These are phyloP conservation scores for Euphrasia arctica DNA, from an alignment of 305 asterid genomes.

Conservation along the genomic window DNA sequence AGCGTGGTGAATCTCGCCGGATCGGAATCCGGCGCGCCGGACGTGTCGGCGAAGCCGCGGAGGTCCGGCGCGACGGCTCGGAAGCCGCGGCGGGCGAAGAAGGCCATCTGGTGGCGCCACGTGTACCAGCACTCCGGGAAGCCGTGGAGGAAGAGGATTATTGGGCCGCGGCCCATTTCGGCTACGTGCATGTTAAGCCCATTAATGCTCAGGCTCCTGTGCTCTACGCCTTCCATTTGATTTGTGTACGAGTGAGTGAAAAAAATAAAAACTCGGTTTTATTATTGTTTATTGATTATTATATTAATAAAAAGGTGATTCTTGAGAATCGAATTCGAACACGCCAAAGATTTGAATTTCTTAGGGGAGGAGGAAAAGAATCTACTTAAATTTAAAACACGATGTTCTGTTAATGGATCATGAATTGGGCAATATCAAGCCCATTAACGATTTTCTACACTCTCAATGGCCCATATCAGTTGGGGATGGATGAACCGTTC, in stretches of 20 bases:
- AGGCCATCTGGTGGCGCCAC: slow-evolving; percentile 77
- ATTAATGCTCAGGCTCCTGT: slow-evolving; percentile 40
- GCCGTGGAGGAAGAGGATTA: slow-evolving; percentile 72
- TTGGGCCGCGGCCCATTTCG: slow-evolving; percentile 56
- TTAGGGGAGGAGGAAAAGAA: too few species aligned
- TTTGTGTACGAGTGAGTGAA: background rate
- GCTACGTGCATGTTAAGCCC: slow-evolving; percentile 62
- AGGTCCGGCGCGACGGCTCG: slow-evolving; percentile 75
- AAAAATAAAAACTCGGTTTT: too few species aligned
- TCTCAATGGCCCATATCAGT: too few species aligned
- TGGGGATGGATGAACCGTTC: too few species aligned
- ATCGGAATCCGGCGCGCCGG: slow-evolving; percentile 43
- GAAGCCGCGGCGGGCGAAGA: slow-evolving; percentile 57
- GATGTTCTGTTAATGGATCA: too few species aligned
- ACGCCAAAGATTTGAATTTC: too few species aligned
- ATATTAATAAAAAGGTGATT: too few species aligned
- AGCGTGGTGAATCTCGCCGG: slow-evolving; percentile 45
- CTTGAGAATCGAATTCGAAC: too few species aligned
- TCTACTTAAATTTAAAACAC: too few species aligned
- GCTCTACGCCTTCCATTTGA: slow-evolving; percentile 49
- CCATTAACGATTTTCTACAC: too few species aligned
- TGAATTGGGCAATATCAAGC: too few species aligned
- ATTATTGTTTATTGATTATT: too few species aligned
- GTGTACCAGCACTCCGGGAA: slow-evolving; percentile 87
- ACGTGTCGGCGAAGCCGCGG: slow-evolving; percentile 68